These are phyloP conservation scores for Copromyces sp. DNA, from an alignment of 495 filamentous ascomycete species.

Conservation along the genomic window DNA sequence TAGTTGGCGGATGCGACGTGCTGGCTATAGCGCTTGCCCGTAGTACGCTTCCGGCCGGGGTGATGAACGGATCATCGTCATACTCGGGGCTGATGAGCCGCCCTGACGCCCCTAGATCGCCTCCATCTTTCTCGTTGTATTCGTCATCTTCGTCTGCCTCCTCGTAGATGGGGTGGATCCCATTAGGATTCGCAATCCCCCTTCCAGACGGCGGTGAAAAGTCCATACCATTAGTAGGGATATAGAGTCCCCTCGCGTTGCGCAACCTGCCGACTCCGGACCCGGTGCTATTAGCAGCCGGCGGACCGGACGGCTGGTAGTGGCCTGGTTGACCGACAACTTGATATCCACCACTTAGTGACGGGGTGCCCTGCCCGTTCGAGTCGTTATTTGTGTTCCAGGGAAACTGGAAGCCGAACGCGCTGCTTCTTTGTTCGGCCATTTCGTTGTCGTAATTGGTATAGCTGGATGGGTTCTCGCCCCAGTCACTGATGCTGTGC, in stretches of 20 bases:
- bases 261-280: slow-evolving; percentile 4
- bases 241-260: slow-evolving; percentile 19
- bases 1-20: not conserved
- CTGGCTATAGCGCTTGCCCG: not conserved
- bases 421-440: slow-evolving; percentile 22
- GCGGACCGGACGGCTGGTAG: not conserved
- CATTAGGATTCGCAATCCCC: slow-evolving; percentile 1
- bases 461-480: not conserved
- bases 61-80: slow-evolving; percentile 34
- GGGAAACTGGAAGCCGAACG: slow-evolving; percentile 15
- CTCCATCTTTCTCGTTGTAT: slow-evolving; percentile 36
- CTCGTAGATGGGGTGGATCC: slow-evolving; percentile 49
- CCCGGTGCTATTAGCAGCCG: not conserved
- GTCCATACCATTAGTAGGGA: slow-evolving; percentile 18
- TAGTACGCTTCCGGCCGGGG: slow-evolving; percentile 15
- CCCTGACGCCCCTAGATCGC: slow-evolving; percentile 7
- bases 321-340: not conserved
- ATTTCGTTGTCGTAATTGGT: slow-evolving; percentile 38
- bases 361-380: slow-evolving; percentile 27
- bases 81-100: slow-evolving; percentile 8
- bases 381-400: slow-evolving; percentile 28
- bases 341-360: slow-evolving; percentile 10
- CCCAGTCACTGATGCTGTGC: slow-evolving; percentile 5
- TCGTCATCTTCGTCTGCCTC: slow-evolving; percentile 61
- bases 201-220: slow-evolving; percentile 7